Evolutionary conservation across 129 eudicot species (phyloP).

Genomic region (Solidago caesia): DNA sequence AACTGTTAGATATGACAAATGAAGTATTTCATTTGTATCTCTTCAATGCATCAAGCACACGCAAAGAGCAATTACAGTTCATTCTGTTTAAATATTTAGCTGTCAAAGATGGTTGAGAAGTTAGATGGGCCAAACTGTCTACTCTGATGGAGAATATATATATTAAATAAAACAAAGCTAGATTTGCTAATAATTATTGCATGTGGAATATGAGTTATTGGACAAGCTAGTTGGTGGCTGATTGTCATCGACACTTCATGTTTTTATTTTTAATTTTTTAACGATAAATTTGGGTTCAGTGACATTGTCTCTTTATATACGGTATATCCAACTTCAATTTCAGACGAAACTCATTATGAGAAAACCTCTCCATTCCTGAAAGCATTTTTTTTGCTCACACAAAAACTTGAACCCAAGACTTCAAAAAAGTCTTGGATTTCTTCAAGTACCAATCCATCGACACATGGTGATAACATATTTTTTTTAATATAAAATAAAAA

Average conservation of each 20-base stretch:
- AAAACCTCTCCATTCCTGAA: no score
- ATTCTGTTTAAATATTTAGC: conserved; percentile 27
- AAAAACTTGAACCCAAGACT: no score
- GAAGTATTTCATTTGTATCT: conserved; percentile 30
- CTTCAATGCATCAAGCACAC: conserved; percentile 7
- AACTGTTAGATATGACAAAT: conserved; percentile 39
- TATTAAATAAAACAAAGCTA: background rate
- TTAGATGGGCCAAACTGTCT: conserved; percentile 30
- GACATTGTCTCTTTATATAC: no score
- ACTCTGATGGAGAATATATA: background rate
- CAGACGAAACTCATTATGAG: no score
- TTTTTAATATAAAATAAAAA: no score
- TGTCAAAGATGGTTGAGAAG: conserved; percentile 36
- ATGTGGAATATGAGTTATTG: conserved; percentile 15
- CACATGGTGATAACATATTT: background rate
- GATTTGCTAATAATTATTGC: conserved; percentile 19
- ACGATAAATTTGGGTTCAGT: no score
- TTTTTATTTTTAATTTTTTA: no score
- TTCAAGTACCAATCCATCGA: no score
- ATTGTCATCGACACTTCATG: background rate
- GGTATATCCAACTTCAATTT: no score
- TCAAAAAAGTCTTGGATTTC: no score
- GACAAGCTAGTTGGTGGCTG: background rate
- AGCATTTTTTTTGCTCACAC: no score
- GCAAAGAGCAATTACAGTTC: conserved; percentile 30